Conservation (phyloP, 192 early-diverging fungal species). For the Coemansia sp. region DNA sequence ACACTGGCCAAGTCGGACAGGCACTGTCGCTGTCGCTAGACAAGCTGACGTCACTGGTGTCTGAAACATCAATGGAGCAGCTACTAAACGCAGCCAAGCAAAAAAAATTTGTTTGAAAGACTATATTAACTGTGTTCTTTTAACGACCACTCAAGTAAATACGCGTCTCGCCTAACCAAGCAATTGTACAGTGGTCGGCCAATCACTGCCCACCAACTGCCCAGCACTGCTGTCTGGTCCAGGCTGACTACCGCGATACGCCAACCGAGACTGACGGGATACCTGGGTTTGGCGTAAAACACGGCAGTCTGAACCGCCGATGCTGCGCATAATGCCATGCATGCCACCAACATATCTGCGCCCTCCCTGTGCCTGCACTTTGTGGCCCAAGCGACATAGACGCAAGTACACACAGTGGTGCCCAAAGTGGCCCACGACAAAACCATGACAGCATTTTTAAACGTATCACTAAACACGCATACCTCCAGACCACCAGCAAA, state of each 20-base stretch:
- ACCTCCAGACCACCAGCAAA: conserved; percentile 13
- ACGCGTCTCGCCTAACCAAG: not conserved
- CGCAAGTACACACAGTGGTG: not conserved
- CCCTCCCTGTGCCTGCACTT: conserved; percentile 12
- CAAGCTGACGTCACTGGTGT: not conserved
- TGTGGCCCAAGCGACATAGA: not conserved
- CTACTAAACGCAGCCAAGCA: not conserved
- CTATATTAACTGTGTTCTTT: not conserved
- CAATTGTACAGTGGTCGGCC: conserved; percentile 17
- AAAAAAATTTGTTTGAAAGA: too few relatives aligned
- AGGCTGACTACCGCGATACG: conserved; percentile 18
- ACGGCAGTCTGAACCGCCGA: conserved; percentile 17
- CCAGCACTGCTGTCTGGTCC: conserved; percentile 14
- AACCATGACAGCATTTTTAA: conserved; percentile 11
- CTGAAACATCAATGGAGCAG: not conserved
- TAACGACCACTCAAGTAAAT: conserved; percentile 14
- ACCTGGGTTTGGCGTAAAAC: conserved; percentile 20
- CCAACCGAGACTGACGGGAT: conserved; percentile 18
- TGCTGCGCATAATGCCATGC: not conserved
- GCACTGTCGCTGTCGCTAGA: not conserved
- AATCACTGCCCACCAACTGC: conserved; percentile 32
- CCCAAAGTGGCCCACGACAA: conserved; percentile 11
- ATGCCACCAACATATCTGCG: not conserved
- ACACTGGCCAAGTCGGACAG: too few relatives aligned
- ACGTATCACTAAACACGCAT: conserved; percentile 20